Evolutionary conservation across 2,329 filamentous ascomycete species (phyloP), one percentile per base, ranked within the genome.

Genomic region (Aspergillus nomiae): DNA sequence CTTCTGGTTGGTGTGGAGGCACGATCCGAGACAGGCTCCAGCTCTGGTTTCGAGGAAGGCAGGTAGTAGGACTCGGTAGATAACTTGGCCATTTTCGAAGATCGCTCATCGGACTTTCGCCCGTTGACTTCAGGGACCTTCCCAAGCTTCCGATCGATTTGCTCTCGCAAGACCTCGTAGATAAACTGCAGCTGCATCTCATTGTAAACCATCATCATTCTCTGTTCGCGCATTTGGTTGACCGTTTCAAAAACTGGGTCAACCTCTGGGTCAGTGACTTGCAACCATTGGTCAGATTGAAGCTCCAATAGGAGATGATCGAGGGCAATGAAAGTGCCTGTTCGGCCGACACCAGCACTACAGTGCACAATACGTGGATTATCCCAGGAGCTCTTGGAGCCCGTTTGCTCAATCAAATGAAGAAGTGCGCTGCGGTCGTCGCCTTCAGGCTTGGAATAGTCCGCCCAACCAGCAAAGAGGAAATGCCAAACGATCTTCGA

Each of bases 261-360:
- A 30, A 78, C 73, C 54, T 83, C 79, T 12, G 83, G 78, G 11
- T 81, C 78, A 10, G 79, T 70, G 38, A 71, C 68, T 56, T 81
- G 74, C 65, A 86, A 82, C 56, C 96, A 79, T 26, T 88, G 84
- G 56, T 93, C 94, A 7, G 88, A 85, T 30, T 92, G 88, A 11
- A 98, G 84, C 77, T 97, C 92, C 41, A 89, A 86, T 66, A 96
- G 84, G 30, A 99, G 86, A 77, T 96, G 92, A 78, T 98, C 95
- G n/a, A 99, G 85, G 1, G 92, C 91, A 71, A 99, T 97, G 74
- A 98, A 99, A 0, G 95, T 98, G 38, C 95, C 95, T 9, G 92
- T 96, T 60, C 95, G 88, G 14, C 95, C 95, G 16, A 99, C 94
- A 45, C 95, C 95, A 9, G 95, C 95, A 73, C 92, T 96, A 81